phyloP scores from a whole-genome alignment of 2,329 filamentous ascomycete genomes.

The Cladobotryum protrusum region DNA sequence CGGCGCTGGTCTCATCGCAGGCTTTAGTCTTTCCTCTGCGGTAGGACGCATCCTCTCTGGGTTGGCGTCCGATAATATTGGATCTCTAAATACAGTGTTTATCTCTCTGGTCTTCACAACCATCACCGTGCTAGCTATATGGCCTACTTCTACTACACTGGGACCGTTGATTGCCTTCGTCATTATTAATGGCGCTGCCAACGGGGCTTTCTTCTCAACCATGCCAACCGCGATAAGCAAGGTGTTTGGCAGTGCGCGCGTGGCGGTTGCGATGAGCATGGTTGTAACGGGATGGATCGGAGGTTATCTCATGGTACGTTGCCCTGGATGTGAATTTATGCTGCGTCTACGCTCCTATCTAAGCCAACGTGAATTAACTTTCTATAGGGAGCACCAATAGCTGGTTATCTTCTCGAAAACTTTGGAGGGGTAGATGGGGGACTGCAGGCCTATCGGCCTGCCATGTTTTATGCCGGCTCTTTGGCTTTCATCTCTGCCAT shows the following conservation, averaged over 20 bases:
- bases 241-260: slow-evolving; percentile 47
- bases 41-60: slow-evolving; percentile 48
- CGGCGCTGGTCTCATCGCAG: slow-evolving; percentile 51
- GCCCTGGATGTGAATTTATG: neutral
- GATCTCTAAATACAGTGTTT: slow-evolving; percentile 47
- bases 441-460: slow-evolving; percentile 47
- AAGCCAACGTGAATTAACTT: neutral
- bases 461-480: slow-evolving; percentile 54
- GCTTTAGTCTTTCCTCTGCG: slow-evolving; percentile 53
- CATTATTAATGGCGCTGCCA: slow-evolving; percentile 50
- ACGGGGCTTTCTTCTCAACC: slow-evolving; percentile 54
- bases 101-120: slow-evolving; percentile 43
- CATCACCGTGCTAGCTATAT: slow-evolving; percentile 51
- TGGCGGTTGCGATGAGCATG: slow-evolving; percentile 53
- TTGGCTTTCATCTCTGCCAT: slow-evolving; percentile 39
- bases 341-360: neutral
- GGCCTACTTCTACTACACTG: slow-evolving; percentile 50
- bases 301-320: slow-evolving; percentile 49
- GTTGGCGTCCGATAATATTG: slow-evolving; percentile 44
- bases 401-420: slow-evolving; percentile 49
- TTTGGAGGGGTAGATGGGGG: slow-evolving; percentile 42
- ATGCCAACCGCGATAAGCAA: slow-evolving; percentile 55
- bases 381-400: slow-evolving; percentile 47
- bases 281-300: slow-evolving; percentile 52
- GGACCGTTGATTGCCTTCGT: slow-evolving; percentile 48